Conservation (phyloP, 2,329 filamentous ascomycete species). For the Magnaporthales sp. region DNA sequence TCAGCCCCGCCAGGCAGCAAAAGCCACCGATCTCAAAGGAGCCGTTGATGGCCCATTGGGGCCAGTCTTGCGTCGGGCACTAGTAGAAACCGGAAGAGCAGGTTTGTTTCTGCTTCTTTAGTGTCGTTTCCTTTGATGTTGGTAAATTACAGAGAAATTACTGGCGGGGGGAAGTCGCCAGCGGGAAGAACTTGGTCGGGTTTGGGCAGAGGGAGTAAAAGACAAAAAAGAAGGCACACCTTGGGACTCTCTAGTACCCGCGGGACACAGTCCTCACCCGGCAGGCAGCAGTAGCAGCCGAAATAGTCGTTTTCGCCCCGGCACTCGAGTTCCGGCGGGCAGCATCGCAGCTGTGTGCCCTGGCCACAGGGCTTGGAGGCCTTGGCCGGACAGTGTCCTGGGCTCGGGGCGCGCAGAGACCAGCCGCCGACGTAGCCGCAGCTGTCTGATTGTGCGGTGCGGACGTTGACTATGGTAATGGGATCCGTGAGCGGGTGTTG, state of each 20-base stretch:
- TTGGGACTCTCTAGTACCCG: background rate
- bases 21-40: background rate
- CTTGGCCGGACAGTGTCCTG: background rate
- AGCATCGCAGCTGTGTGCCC: background rate
- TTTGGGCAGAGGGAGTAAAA: background rate
- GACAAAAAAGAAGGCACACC: background rate
- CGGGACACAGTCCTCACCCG: background rate
- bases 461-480: background rate
- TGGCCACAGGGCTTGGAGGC: background rate
- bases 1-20: background rate
- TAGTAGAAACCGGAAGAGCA: background rate
- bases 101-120: background rate
- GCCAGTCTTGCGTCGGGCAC: background rate
- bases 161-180: background rate
- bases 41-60: background rate
- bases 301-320: background rate
- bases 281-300: background rate
- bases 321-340: background rate
- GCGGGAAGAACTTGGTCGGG: background rate
- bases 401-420: background rate
- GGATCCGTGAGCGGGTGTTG: background rate
- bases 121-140: background rate
- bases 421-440: background rate
- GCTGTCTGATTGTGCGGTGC: background rate
- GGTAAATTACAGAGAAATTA: background rate